Evolutionary conservation across 2,329 filamentous ascomycete species (phyloP).

Genomic region (Pseudogymnoascus sp.): DNA sequence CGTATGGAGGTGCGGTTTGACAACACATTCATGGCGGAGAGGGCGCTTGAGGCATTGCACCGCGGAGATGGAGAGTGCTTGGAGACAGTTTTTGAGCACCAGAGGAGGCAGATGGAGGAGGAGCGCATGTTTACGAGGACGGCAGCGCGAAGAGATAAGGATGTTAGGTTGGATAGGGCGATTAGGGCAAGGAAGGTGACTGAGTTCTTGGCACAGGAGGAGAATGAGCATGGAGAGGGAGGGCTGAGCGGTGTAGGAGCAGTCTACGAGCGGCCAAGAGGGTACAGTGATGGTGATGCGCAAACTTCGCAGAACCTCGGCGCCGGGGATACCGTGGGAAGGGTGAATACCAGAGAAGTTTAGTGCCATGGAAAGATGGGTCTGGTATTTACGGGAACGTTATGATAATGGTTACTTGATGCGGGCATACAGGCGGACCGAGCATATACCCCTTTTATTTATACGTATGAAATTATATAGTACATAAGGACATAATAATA

Average conservation of each 20-base stretch:
- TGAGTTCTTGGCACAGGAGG: neutral
- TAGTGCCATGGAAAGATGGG: neutral
- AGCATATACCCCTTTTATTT: neutral
- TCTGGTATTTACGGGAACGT: neutral
- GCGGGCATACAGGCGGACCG: neutral
- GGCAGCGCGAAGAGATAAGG: neutral
- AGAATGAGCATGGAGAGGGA: neutral
- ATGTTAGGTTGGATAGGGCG: neutral
- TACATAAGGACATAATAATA: neutral
- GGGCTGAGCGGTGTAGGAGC: neutral
- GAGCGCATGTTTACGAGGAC: slow-evolving; percentile 16
- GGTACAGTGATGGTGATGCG: neutral
- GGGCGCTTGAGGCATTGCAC: slow-evolving; percentile 34
- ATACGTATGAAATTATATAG: neutral
- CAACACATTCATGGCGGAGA: slow-evolving; percentile 39
- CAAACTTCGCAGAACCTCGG: neutral
- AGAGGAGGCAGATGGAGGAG: slow-evolving; percentile 18
- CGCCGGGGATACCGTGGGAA: neutral
- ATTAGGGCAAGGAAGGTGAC: neutral
- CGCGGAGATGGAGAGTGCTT: slow-evolving; percentile 37
- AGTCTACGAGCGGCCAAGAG: neutral
- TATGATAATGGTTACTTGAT: neutral
- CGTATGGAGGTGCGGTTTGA: slow-evolving; percentile 37
- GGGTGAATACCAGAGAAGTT: neutral
- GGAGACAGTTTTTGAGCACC: slow-evolving; percentile 23